Conservation (phyloP, 805 yeast species). For the Pichia pseudocactophila region DNA sequence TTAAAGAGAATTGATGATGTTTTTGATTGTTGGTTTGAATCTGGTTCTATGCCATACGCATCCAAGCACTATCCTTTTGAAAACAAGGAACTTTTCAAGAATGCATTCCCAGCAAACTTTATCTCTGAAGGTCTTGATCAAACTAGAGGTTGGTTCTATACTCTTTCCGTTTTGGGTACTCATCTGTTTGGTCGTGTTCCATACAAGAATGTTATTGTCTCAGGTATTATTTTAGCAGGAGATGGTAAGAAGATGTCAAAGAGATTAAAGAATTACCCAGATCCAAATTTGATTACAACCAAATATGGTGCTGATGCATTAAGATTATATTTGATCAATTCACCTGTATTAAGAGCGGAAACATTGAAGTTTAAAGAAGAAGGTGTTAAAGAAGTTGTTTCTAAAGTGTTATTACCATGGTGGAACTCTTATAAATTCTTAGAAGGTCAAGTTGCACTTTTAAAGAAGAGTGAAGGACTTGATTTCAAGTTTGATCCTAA, state of each 20-base stretch:
- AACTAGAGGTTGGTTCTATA: slow-evolving; percentile 99
- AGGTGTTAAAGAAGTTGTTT: slow-evolving; percentile 96
- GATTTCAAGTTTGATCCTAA: slow-evolving; percentile 67
- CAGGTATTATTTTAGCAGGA: slow-evolving; percentile 93
- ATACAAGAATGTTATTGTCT: slow-evolving; percentile 87
- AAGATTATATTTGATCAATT: slow-evolving; percentile 90
- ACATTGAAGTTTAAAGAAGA: slow-evolving; percentile 95
- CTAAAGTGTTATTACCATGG: slow-evolving; percentile 96
- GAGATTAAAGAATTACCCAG: slow-evolving; percentile 96
- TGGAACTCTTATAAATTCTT: slow-evolving; percentile 96
- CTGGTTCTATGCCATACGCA: slow-evolving; percentile 98
- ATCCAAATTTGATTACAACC: slow-evolving; percentile 73
- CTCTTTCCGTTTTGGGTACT: slow-evolving; percentile 90
- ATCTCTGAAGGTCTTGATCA: slow-evolving; percentile 98
- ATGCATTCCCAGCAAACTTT: slow-evolving; percentile 92
- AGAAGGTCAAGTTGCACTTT: slow-evolving; percentile 84
- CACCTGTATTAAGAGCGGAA: slow-evolving; percentile 96
- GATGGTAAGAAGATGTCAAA: slow-evolving; percentile 99
- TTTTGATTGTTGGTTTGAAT: slow-evolving; percentile 99
- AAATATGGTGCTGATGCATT: slow-evolving; percentile 97
- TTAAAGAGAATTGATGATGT: slow-evolving; percentile 93
- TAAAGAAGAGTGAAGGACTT: slow-evolving; percentile 62
- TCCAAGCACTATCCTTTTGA: slow-evolving; percentile 93
- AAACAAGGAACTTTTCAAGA: slow-evolving; percentile 55
- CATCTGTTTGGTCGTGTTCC: slow-evolving; percentile 91